Evolutionary conservation across 139 green algal genomes (phyloP).

Genomic region (Desmodesmus armatus): DNA sequence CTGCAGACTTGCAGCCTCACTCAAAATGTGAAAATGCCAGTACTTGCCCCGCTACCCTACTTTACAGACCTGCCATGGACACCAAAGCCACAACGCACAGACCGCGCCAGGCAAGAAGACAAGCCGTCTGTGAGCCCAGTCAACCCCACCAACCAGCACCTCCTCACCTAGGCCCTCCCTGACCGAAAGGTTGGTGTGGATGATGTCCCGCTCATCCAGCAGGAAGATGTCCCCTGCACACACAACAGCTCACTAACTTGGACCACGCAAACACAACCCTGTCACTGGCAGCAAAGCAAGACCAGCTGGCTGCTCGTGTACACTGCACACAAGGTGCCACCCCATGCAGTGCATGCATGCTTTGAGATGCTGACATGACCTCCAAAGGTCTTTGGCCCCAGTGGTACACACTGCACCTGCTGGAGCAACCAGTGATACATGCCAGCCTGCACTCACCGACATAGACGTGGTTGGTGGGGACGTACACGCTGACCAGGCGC

Average conservation of each 20-base stretch:
- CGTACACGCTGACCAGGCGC: conserved; percentile 85
- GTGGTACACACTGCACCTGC: too few relatives aligned
- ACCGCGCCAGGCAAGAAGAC: not conserved
- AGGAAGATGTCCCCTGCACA: conserved; percentile 94
- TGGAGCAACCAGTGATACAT: too few relatives aligned
- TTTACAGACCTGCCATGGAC: not conserved
- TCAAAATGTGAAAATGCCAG: too few relatives aligned
- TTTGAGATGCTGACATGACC: too few relatives aligned
- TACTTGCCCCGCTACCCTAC: not conserved
- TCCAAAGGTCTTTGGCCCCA: too few relatives aligned
- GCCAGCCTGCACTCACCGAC: conserved; percentile 44
- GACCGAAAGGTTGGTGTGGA: conserved; percentile 89
- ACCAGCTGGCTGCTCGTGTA: not conserved
- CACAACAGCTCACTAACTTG: too few relatives aligned
- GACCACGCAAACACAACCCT: too few relatives aligned
- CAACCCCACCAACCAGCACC: not conserved
- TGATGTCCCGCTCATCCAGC: conserved; percentile 86
- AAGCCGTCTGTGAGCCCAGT: not conserved
- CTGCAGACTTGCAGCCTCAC: too few relatives aligned
- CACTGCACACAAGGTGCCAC: too few relatives aligned
- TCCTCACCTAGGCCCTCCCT: conserved; percentile 82
- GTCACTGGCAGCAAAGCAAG: too few relatives aligned
- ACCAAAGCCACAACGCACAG: not conserved
- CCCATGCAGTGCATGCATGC: too few relatives aligned
- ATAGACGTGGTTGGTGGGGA: conserved; percentile 93